These are phyloP conservation scores for Inosperma sp. DNA, from an alignment of 768 basidiomycete genomes.

Conservation along the genomic window DNA sequence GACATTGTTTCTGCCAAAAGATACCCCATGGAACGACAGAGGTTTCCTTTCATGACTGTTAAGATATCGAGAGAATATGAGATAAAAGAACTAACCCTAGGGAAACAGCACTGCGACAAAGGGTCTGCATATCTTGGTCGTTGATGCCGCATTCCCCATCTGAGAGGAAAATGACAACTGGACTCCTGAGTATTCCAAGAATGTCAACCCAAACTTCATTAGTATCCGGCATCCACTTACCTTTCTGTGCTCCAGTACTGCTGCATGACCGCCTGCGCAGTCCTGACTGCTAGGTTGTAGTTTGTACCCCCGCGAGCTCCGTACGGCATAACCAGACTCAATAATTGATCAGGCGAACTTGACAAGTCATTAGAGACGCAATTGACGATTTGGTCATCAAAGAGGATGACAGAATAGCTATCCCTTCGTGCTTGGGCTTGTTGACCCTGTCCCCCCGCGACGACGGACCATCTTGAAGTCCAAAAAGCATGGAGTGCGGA, in stretches of 20 bases:
- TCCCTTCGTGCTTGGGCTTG: not conserved
- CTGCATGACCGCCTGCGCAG: not conserved
- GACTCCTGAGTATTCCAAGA: not conserved
- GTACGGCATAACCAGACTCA: not conserved
- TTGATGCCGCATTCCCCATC: conserved; percentile 46
- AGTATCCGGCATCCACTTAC: not conserved
- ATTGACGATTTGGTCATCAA: not conserved
- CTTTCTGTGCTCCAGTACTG: conserved; percentile 6
- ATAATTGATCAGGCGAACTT: not conserved
- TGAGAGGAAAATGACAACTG: conserved; percentile 39
- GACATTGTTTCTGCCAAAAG: not conserved
- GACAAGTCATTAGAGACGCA: conserved; percentile 2
- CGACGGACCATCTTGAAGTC: not conserved
- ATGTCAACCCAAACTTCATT: not conserved
- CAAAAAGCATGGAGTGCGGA: not conserved
- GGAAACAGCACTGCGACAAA: conserved; percentile 41
- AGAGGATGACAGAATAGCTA: conserved; percentile 3
- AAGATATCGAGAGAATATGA: not conserved
- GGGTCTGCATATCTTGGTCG: conserved; percentile 38
- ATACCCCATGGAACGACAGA: conserved; percentile 4
- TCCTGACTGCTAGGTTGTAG: not conserved
- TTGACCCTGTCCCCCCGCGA: not conserved
- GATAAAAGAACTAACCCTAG: conserved; percentile 34
- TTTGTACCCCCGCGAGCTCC: conserved; percentile 4
- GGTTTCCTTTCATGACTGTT: not conserved